Base-by-base conservation (phyloP, 2,329 filamentous ascomycete genomes). In the Dissoconium aciculare region DNA sequence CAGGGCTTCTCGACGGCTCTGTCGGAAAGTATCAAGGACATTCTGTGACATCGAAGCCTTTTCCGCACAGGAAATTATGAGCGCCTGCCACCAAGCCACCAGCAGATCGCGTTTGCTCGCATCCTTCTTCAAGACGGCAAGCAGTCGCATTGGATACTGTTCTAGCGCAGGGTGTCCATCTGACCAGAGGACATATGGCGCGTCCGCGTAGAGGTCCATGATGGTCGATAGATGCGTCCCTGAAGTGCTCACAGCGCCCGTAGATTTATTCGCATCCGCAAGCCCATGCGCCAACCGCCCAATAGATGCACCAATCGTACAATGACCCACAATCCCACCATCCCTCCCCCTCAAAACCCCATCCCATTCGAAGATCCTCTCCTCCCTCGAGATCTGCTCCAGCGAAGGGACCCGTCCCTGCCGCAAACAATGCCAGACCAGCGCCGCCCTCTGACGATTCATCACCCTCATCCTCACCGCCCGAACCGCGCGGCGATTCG, bases 401-500 rank as follows among this genome's bases (percentile, higher is more conserved):
- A 83, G 84, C 0, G 64, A 65, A 3, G 81, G 62, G 2, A 80
- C 56, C 8, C 48, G 54, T 14, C 47, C 53, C 17, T 48, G 39
- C 4, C 47, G 49, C 9, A 67, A 40, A 4, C 77, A 51, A 24
- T 70, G 66, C 44, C 85, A 75, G 2, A 92, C 63, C 12, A 94
- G 72, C 28, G 77, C 81, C 2, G 84, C 80, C 19, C 89, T 71
- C 54, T 95, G 85, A 13, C 82, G 69, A 56, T 93, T 95, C 19
- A 95, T 63, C 5, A 72, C 81, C 23, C 70, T 69, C 75, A 95
- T 82, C 50, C 73, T 74, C 11, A 98, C 85, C 28, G 78, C 68
- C 38, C 77, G 68, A 4, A 98, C 87, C 25, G 84, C 89, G 17
- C 72, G 66, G 54, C 91, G 87, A 54, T 95, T 95, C 45, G 79